phyloP scores from a whole-genome alignment of 257 asterid species.

The Solanum commersonii region DNA sequence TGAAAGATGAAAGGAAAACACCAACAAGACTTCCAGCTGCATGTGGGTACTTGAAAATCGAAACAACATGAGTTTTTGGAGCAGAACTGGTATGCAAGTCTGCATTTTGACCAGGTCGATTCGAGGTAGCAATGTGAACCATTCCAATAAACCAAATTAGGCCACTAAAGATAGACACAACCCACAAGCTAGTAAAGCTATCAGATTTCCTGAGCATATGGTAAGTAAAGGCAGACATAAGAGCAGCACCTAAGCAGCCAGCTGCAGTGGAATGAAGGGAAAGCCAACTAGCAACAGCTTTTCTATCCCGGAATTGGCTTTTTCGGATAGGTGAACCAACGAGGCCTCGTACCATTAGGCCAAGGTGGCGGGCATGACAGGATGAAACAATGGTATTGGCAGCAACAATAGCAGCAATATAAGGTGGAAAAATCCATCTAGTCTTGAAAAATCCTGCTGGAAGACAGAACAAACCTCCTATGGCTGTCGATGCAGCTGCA shows the following conservation, averaged over 20 bases:
- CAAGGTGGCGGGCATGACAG: constrained; percentile 65
- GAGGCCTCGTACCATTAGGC: constrained; percentile 65
- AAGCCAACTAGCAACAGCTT: constrained; percentile 50
- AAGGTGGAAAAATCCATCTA: constrained; percentile 77
- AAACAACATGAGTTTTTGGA: constrained; percentile 32
- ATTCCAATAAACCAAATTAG: constrained; percentile 68
- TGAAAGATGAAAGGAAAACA: constrained; percentile 66
- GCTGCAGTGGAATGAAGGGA: constrained; percentile 72
- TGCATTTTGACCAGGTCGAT: constrained; percentile 18
- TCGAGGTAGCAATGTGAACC: constrained; percentile 39
- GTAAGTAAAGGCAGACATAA: constrained; percentile 58
- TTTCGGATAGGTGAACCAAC: constrained; percentile 39
- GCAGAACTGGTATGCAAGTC: constrained; percentile 8
- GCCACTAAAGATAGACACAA: constrained; percentile 85
- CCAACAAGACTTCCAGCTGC: constrained; percentile 79
- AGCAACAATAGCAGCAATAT: constrained; percentile 52
- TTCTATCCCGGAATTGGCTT: constrained; percentile 38
- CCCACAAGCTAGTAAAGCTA: constrained; percentile 68
- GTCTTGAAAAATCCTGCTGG: constrained; percentile 71
- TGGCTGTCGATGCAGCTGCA: constrained; percentile 64
- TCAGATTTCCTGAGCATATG: constrained; percentile 60
- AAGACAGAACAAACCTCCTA: constrained; percentile 84
- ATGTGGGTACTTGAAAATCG: constrained; percentile 67
- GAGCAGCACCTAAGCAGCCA: constrained; percentile 69
- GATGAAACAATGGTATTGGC: constrained; percentile 62